phyloP scores from a whole-genome alignment of 495 filamentous ascomycete genomes.

The Tuber indicum region DNA sequence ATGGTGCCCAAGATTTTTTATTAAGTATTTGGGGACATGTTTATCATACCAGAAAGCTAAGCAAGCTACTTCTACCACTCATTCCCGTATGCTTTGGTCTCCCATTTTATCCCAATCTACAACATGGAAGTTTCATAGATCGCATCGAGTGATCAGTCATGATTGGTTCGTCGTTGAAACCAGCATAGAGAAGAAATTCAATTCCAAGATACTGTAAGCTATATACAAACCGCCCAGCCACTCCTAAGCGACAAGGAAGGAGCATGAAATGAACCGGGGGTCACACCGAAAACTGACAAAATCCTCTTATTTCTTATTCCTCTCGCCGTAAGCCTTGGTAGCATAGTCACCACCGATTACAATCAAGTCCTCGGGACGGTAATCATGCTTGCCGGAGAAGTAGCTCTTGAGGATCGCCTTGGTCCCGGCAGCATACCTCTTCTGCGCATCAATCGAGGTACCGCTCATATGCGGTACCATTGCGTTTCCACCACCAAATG shows the following conservation, averaged over 20 bases:
- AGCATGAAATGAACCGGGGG: neutral
- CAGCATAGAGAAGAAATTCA: neutral
- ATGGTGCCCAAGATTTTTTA: neutral
- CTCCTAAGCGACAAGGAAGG: neutral
- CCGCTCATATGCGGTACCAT: conserved; percentile 99
- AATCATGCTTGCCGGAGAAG: conserved; percentile 78
- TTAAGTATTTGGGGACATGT: neutral
- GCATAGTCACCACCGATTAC: conserved; percentile 88
- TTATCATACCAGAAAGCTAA: neutral
- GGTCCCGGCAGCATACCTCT: conserved; percentile 82
- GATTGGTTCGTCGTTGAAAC: neutral
- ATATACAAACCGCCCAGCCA: neutral
- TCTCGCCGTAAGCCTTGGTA: conserved; percentile 89
- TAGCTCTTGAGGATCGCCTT: conserved; percentile 89
- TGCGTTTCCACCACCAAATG: conserved; percentile 93
- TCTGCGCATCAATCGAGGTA: conserved; percentile 93
- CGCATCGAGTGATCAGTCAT: neutral
- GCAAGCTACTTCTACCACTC: neutral
- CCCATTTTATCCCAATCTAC: neutral
- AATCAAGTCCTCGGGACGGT: conserved; percentile 85
- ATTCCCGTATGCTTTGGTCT: neutral
- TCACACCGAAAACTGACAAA: neutral
- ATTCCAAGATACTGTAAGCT: neutral
- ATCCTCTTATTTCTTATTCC: conserved; percentile 49
- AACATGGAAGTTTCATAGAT: neutral